phyloP scores from a whole-genome alignment of 2,329 filamentous ascomycete species.

The Diplodia corticola region DNA sequence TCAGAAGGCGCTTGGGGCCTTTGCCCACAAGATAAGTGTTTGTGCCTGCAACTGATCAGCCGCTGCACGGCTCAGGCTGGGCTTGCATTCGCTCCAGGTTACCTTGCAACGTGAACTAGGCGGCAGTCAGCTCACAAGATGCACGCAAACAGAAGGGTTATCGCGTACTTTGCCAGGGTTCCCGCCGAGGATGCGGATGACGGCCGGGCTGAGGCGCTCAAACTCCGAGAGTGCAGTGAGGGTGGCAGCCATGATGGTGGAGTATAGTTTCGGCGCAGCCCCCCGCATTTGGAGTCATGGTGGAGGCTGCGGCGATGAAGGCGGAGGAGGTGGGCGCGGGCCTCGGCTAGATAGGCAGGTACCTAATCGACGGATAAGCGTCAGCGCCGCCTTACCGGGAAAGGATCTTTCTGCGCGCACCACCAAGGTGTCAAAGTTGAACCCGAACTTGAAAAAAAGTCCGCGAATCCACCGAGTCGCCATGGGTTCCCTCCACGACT shows the following conservation, averaged over 20 bases:
- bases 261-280: not conserved
- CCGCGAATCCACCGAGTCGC: not conserved
- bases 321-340: not conserved
- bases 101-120: constrained; percentile 65
- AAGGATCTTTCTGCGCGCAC: constrained; percentile 1
- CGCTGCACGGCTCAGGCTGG: not conserved
- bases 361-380: not conserved
- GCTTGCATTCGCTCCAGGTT: constrained; percentile 11
- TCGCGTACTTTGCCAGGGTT: constrained; percentile 79
- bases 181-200: constrained; percentile 82
- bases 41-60: constrained; percentile 56
- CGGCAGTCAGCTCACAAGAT: not conserved
- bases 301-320: constrained; percentile 2
- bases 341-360: constrained; percentile 15
- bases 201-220: constrained; percentile 72
- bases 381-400: not conserved
- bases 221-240: constrained; percentile 61
- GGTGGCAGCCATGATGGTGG: constrained; percentile 14
- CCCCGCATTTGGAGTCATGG: not conserved
- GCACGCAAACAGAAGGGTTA: constrained; percentile 30
- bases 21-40: constrained; percentile 93
- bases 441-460: not conserved
- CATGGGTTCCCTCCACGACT: constrained; percentile 27
- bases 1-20: constrained; percentile 70
- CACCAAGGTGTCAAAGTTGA: constrained; percentile 21